Evolutionary conservation across 2,329 filamentous ascomycete genomes (phyloP).

Genomic region (Scedosporium dehoogii): DNA sequence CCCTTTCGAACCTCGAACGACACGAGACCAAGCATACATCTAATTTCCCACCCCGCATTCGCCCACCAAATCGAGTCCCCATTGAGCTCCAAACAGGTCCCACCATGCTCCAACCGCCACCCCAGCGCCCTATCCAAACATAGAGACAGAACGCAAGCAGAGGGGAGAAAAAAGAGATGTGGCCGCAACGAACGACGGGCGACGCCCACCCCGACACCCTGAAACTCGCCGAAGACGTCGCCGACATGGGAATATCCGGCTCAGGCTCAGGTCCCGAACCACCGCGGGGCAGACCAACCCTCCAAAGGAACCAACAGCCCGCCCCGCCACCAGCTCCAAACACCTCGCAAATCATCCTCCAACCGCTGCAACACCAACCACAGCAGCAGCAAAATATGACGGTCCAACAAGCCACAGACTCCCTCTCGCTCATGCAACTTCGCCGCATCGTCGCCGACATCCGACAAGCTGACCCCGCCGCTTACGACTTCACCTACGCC

Average conservation of each 20-base stretch:
- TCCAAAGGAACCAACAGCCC: constrained; percentile 21
- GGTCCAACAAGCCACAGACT: constrained; percentile 43
- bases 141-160: neutral
- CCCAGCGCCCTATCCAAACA: neutral
- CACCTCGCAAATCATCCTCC: neutral
- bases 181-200: neutral
- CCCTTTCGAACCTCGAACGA: neutral
- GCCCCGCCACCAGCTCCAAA: constrained; percentile 18
- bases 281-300: constrained; percentile 2
- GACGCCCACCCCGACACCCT: constrained; percentile 12
- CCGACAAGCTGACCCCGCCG: constrained; percentile 55
- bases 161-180: constrained; percentile 3
- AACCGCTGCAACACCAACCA: constrained; percentile 1
- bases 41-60: neutral
- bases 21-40: neutral
- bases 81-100: neutral
- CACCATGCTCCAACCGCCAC: neutral
- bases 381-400: constrained; percentile 11
- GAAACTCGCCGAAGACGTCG: constrained; percentile 25
- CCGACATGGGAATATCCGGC: constrained; percentile 28
- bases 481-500: constrained; percentile 79
- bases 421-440: constrained; percentile 65
- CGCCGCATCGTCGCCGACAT: constrained; percentile 65
- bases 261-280: constrained; percentile 8
- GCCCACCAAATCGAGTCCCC: neutral